These are phyloP conservation scores for Oryza punctata DNA, from an alignment of 176 grass and related monocot species.

Conservation along the genomic window DNA sequence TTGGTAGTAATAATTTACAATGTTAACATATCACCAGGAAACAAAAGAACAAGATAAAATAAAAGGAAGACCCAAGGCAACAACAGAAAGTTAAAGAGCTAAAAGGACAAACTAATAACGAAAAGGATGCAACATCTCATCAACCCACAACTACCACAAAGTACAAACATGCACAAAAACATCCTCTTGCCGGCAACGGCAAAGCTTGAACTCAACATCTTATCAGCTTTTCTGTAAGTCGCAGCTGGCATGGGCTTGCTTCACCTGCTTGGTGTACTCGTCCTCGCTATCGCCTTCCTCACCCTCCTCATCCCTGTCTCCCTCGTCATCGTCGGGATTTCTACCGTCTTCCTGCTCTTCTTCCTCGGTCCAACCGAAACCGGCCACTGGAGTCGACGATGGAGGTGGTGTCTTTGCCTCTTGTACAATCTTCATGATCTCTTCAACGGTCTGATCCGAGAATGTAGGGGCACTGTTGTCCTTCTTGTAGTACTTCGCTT, in stretches of 20 bases:
- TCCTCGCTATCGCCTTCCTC: slow-evolving; percentile 65
- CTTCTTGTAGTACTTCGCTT: slow-evolving; percentile 89
- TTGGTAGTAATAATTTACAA: slow-evolving; percentile 46
- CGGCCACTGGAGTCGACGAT: slow-evolving; percentile 52
- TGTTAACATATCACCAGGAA: neutral
- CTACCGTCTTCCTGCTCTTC: slow-evolving; percentile 69
- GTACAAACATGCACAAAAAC: slow-evolving; percentile 19
- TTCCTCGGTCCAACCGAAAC: slow-evolving; percentile 79
- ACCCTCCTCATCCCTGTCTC: slow-evolving; percentile 31
- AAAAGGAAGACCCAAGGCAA: neutral
- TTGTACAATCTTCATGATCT: slow-evolving; percentile 84
- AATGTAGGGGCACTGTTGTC: slow-evolving; percentile 68
- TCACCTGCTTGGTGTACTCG: slow-evolving; percentile 92
- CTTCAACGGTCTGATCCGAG: slow-evolving; percentile 77
- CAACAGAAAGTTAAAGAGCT: neutral
- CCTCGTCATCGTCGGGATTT: slow-evolving; percentile 43
- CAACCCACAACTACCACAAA: slow-evolving; percentile 32
- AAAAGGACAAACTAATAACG: slow-evolving; percentile 15
- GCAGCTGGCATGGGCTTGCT: slow-evolving; percentile 84
- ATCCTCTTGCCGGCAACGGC: neutral
- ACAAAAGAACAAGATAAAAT: neutral
- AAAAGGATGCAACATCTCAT: slow-evolving; percentile 12
- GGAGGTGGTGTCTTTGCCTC: slow-evolving; percentile 66
- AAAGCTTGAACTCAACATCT: slow-evolving; percentile 9
- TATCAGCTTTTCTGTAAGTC: slow-evolving; percentile 55